phyloP scores from a whole-genome alignment of 371 early-diverging fungal genomes.

The Massospora cicadina region DNA sequence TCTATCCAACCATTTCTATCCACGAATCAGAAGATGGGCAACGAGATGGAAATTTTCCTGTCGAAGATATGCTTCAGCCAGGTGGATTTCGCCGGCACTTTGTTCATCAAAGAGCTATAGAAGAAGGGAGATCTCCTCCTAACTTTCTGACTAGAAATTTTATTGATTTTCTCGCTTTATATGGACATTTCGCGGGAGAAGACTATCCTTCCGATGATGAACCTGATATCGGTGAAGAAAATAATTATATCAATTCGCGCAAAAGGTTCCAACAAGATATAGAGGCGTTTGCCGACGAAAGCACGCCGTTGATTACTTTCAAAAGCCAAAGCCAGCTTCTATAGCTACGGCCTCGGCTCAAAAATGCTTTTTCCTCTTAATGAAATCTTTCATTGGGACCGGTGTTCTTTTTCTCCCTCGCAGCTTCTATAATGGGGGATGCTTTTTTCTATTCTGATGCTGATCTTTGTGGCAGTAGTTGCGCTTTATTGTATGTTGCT shows the following conservation, averaged over 20 bases:
- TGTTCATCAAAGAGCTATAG: constrained; percentile 48
- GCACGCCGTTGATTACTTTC: constrained; percentile 14
- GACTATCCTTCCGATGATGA: constrained; percentile 61
- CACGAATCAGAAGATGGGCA: constrained; percentile 20
- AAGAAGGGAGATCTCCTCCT: constrained; percentile 40
- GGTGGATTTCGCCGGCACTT: constrained; percentile 82
- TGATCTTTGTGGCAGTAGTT: constrained; percentile 31
- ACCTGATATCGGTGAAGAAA: constrained; percentile 13
- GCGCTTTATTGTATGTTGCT: constrained; percentile 39
- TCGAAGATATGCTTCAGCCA: constrained; percentile 27
- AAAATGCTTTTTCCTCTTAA: constrained; percentile 63
- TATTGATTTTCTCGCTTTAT: constrained; percentile 83
- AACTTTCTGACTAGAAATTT: constrained; percentile 70
- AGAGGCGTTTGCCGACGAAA: background rate
- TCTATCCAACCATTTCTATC: constrained; percentile 23
- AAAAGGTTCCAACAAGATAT: constrained; percentile 11
- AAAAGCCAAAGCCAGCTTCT: constrained; percentile 29
- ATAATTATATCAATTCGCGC: constrained; percentile 15
- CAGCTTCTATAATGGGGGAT: constrained; percentile 56
- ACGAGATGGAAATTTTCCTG: constrained; percentile 7
- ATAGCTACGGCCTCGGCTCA: constrained; percentile 45
- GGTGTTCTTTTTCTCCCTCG: constrained; percentile 70
- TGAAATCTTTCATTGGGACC: constrained; percentile 78
- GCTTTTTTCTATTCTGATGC: constrained; percentile 31
- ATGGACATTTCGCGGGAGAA: constrained; percentile 90